Percentiles rank a stretch among this genome's conserved stretches.
These are phyloP conservation scores for Candida patagonica DNA, from an alignment of 805 yeast species.

Conservation along the genomic window DNA sequence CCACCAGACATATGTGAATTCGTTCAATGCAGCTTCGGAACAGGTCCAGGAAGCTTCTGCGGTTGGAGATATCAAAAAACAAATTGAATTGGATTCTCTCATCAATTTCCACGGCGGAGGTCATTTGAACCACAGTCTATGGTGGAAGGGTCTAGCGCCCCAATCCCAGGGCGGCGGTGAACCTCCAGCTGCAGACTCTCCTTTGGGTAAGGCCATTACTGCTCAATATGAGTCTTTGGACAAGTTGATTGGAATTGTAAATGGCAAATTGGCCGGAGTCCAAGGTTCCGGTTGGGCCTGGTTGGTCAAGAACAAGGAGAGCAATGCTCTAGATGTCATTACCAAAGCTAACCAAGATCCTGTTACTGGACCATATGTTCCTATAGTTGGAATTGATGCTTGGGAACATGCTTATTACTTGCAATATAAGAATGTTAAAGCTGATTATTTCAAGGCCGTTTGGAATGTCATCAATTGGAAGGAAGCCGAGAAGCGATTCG, in stretches of 20 bases:
- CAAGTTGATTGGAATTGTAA: constrained; percentile 51
- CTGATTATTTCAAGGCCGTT: constrained; percentile 83
- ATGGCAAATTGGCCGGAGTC: constrained; percentile 68
- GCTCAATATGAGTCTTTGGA: constrained; percentile 68
- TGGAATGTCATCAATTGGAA: constrained; percentile 94
- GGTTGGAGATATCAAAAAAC: constrained; percentile 49
- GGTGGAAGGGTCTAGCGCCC: constrained; percentile 86
- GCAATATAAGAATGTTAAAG: constrained; percentile 88
- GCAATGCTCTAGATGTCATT: constrained; percentile 65
- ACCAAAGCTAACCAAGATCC: constrained; percentile 85
- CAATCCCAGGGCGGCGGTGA: constrained; percentile 67
- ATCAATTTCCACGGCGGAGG: constrained; percentile 94
- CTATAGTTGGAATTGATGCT: constrained; percentile 84
- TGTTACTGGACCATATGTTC: constrained; percentile 57
- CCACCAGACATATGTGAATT: constrained; percentile 85
- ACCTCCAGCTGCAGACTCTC: constrained; percentile 43
- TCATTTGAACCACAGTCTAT: constrained; percentile 71
- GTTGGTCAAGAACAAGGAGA: constrained; percentile 66
- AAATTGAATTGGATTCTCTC: constrained; percentile 52
- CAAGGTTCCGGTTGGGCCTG: constrained; percentile 98
- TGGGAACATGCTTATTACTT: constrained; percentile 97
- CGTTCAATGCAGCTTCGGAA: constrained; percentile 71
- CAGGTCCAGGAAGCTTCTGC: constrained; percentile 57
- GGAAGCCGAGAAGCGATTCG: constrained; percentile 65
- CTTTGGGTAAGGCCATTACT: constrained; percentile 48